Evolutionary conservation across 106 monocot genomes (phyloP), one percentile per base, ranked within the genome.

Genomic region (Xerophyta viscosa): DNA sequence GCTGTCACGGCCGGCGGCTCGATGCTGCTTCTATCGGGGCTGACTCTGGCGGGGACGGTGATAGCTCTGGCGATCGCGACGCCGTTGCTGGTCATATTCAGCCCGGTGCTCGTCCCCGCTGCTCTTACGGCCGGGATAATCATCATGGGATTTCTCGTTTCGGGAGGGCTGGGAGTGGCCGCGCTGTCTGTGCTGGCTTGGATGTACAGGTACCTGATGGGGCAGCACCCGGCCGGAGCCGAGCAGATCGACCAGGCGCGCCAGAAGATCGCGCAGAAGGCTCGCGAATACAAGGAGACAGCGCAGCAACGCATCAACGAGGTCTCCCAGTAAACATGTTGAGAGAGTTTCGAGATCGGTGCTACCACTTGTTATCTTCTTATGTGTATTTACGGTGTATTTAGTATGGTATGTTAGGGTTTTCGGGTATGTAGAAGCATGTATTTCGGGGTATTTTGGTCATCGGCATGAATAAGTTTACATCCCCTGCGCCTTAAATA

Each of bases 41-140:
- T 63, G 19, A 52, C 52, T 2, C 52, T 64, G 41, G 43, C 52
- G 0, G 52, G 51, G 15, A 64, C 64, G 2, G 52, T 64, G 20
- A 37, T 64, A 4, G 31, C 15, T 6, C 53, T 64, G 12, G 26
- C 25, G 1, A 3, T 53, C 8, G 64, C 64, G 4, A 53, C 64
- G 22, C 62, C 62, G 26, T 4, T 63, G 63, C 39, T 53, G 20
- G 39, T 63, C 3, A 11, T 63, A 20, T 52, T 53, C 50, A 62
- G 62, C 37, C 62, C 62, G 6, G 50, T 62, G 24, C 52, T 63
- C n/a, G 52, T 63, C 19, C 63, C 63, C 1, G 63, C 52, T 13
- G 51, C 24, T 19, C 23, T 37, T 6, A 26, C 36, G 6, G 63
- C 19, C 19, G 15, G 14, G 6, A 27, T 62, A 20, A 37, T 29